phyloP scores from a whole-genome alignment of 495 filamentous ascomycete genomes.

The Cercophora newfieldiana region DNA sequence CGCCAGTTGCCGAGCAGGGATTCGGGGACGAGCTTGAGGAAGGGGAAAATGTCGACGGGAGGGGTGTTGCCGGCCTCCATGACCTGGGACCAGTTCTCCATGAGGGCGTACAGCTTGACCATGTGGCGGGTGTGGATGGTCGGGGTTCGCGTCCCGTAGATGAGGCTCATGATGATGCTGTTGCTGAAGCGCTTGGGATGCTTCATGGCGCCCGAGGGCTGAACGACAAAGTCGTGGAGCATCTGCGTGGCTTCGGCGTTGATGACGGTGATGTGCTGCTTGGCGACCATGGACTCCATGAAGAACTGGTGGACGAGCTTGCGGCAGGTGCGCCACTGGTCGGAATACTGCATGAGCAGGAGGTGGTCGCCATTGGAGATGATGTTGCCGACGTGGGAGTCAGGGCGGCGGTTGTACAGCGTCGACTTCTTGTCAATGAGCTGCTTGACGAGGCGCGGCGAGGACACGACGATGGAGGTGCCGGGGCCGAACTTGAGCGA shows the following conservation, averaged over 20 bases:
- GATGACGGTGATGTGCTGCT: conserved; percentile 44
- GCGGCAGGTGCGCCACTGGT: conserved; percentile 42
- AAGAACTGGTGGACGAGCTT: conserved; percentile 45
- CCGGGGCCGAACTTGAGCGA: conserved; percentile 35
- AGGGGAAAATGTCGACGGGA: conserved; percentile 51
- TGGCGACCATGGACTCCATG: conserved; percentile 42
- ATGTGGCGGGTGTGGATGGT: conserved; percentile 30
- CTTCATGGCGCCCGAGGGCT: conserved; percentile 44
- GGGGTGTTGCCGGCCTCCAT: conserved; percentile 53
- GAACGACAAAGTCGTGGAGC: conserved; percentile 40
- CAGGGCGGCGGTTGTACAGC: conserved; percentile 45
- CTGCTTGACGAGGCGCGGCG: conserved; percentile 30
- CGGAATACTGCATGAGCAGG: conserved; percentile 44
- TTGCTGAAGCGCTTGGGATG: conserved; percentile 51
- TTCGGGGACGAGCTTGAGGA: conserved; percentile 46
- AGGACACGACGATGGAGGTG: conserved; percentile 28
- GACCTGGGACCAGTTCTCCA: conserved; percentile 51
- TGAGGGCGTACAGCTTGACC: conserved; percentile 44
- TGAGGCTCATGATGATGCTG: conserved; percentile 44
- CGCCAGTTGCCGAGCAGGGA: conserved; percentile 43
- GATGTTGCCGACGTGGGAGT: conserved; percentile 43
- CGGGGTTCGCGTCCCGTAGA: conserved; percentile 47
- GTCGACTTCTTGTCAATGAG: conserved; percentile 33
- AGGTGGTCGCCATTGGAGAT: conserved; percentile 47
- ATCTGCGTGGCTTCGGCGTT: conserved; percentile 52